Evolutionary conservation across 352 stramenopile species (phyloP).

Genomic region (Phytophthora aleatoria): DNA sequence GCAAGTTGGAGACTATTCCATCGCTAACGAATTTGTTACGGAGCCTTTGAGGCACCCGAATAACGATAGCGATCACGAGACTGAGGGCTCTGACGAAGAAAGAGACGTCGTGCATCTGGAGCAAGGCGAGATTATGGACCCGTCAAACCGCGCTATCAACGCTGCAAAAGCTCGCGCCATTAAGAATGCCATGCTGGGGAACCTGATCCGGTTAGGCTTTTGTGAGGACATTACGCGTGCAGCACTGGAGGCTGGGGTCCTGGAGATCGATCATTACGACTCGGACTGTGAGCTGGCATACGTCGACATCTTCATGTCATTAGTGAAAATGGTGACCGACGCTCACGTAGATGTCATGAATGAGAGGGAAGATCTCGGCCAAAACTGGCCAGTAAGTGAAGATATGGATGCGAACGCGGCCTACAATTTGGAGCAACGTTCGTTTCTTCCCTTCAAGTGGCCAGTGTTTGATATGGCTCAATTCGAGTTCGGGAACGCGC

Average conservation of each 20-base stretch:
- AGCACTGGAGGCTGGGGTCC: conserved; percentile 61
- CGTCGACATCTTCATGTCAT: conserved; percentile 80
- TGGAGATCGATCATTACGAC: conserved; percentile 74
- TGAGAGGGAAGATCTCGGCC: conserved; percentile 6
- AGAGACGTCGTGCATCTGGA: conserved; percentile 20
- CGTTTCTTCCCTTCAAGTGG: conserved; percentile 76
- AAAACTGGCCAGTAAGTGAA: conserved; percentile 8
- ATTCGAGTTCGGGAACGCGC: conserved; percentile 87
- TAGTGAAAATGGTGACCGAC: conserved; percentile 78
- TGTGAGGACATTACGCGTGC: conserved; percentile 41
- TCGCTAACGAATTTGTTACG: conserved; percentile 9
- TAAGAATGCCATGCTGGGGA: conserved; percentile 56
- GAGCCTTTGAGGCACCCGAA: conserved; percentile 1
- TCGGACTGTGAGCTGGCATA: conserved; percentile 77
- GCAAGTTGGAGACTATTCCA: conserved; percentile 13
- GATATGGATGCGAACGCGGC: background rate
- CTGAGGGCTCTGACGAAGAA: conserved; percentile 4
- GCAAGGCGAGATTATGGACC: conserved; percentile 36
- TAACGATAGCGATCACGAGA: conserved; percentile 14
- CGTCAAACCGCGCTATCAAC: conserved; percentile 69
- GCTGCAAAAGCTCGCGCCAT: conserved; percentile 64
- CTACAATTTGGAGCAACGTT: conserved; percentile 23
- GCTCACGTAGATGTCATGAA: conserved; percentile 61
- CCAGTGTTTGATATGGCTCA: conserved; percentile 90
- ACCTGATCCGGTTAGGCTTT: conserved; percentile 59